These are phyloP conservation scores for Chaetomium sp. DNA, from an alignment of 2,329 filamentous ascomycete species.

Conservation along the genomic window DNA sequence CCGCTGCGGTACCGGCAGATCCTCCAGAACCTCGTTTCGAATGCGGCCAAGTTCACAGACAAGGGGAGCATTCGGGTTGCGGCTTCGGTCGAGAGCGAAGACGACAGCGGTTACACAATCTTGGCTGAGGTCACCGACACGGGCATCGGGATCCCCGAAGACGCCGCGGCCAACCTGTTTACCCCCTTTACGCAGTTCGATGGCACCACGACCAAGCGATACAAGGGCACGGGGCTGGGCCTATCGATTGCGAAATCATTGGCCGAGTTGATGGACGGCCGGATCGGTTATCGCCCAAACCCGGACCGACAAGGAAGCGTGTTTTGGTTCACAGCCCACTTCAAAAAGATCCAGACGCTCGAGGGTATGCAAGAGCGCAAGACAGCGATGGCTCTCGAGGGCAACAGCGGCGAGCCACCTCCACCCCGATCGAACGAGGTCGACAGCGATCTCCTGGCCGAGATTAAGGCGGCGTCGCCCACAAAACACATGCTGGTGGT, in stretches of 20 bases:
- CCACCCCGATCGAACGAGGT: slow-evolving; percentile 4
- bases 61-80: slow-evolving; percentile 44
- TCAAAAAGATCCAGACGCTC: slow-evolving; percentile 32
- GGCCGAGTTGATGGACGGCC: slow-evolving; percentile 65
- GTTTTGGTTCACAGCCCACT: slow-evolving; percentile 45
- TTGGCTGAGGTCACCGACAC: slow-evolving; percentile 63
- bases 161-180: slow-evolving; percentile 48
- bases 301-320: slow-evolving; percentile 41
- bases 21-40: slow-evolving; percentile 54
- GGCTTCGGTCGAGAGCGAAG: slow-evolving; percentile 35
- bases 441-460: slow-evolving; percentile 5
- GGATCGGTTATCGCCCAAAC: slow-evolving; percentile 37
- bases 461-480: slow-evolving; percentile 33
- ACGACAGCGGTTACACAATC: slow-evolving; percentile 39
- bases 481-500: slow-evolving; percentile 35
- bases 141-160: slow-evolving; percentile 74
- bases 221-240: slow-evolving; percentile 71
- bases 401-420: slow-evolving; percentile 6
- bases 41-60: slow-evolving; percentile 58
- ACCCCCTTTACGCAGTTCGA: slow-evolving; percentile 77
- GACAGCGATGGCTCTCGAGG: slow-evolving; percentile 11
- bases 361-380: slow-evolving; percentile 26
- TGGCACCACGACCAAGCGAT: slow-evolving; percentile 69
- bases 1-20: slow-evolving; percentile 55
- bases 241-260: slow-evolving; percentile 77